phyloP scores from a whole-genome alignment of 2,329 filamentous ascomycete genomes.

The Aspergillus sp. region DNA sequence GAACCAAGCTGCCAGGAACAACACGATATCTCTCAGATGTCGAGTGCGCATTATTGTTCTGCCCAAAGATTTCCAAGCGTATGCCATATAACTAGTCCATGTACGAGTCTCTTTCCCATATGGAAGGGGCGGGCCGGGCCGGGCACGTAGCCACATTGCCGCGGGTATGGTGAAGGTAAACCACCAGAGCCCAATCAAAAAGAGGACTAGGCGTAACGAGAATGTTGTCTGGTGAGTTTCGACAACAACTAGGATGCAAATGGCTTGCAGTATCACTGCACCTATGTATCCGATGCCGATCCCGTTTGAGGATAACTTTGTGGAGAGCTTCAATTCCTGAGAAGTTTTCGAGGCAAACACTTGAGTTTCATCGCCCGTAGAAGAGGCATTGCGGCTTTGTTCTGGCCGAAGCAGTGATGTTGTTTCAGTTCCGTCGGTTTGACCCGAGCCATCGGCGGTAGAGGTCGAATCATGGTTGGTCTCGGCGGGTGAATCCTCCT shows the following conservation, averaged over 20 bases:
- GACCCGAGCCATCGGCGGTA: background rate
- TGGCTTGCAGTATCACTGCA: constrained; percentile 78
- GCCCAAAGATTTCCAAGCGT: constrained; percentile 84
- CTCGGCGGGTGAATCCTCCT: constrained; percentile 1
- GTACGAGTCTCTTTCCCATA: constrained; percentile 47
- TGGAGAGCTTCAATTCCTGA: constrained; percentile 77
- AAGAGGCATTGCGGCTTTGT: constrained; percentile 7
- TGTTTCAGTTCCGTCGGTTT: constrained; percentile 20
- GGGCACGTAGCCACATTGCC: constrained; percentile 80
- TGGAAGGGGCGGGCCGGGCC: constrained; percentile 80
- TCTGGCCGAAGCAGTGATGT: constrained; percentile 30
- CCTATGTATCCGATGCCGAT: constrained; percentile 93
- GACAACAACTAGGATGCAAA: constrained; percentile 76
- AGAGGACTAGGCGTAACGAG: constrained; percentile 82
- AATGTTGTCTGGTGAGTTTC: constrained; percentile 75
- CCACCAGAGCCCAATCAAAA: constrained; percentile 91
- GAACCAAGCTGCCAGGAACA: constrained; percentile 92
- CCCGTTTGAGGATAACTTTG: constrained; percentile 85
- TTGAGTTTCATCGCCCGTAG: constrained; percentile 9
- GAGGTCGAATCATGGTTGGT: constrained; percentile 15
- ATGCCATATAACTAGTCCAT: constrained; percentile 72
- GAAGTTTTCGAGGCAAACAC: constrained; percentile 36
- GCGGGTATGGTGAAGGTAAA: constrained; percentile 85
- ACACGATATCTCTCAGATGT: constrained; percentile 72
- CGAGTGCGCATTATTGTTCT: constrained; percentile 76